phyloP scores from a whole-genome alignment of 2,329 filamentous ascomycete genomes.

The Chaetomiaceae sp. region DNA sequence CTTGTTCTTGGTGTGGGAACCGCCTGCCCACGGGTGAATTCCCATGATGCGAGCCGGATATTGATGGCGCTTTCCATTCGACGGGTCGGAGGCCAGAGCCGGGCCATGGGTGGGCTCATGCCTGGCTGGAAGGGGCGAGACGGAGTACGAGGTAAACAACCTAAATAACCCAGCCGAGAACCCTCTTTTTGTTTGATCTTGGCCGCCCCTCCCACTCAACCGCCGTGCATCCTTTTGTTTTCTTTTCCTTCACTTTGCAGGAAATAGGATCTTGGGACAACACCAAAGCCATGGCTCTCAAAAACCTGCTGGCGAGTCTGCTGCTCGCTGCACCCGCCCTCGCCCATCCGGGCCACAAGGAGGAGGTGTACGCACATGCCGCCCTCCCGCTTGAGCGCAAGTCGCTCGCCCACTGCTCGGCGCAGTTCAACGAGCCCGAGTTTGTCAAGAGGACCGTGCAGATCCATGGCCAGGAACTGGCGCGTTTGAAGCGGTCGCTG shows the following conservation, averaged over 20 bases:
- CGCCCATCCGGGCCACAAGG: slow-evolving; percentile 29
- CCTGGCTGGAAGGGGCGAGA: background rate
- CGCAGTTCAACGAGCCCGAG: slow-evolving; percentile 26
- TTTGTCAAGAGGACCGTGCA: slow-evolving; percentile 30
- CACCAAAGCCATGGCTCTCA: slow-evolving; percentile 26
- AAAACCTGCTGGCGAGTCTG: slow-evolving; percentile 22
- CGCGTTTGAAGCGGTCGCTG: slow-evolving; percentile 25
- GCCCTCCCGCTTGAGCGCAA: slow-evolving; percentile 28
- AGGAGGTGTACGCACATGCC: slow-evolving; percentile 26
- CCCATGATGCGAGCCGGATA: slow-evolving; percentile 20
- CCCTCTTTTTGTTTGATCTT: slow-evolving; percentile 9
- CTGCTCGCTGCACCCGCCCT: slow-evolving; percentile 26
- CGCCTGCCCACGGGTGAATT: slow-evolving; percentile 18
- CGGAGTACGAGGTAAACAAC: background rate
- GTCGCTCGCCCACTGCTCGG: slow-evolving; percentile 30
- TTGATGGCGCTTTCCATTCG: slow-evolving; percentile 16
- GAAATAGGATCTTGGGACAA: background rate
- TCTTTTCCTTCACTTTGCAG: background rate
- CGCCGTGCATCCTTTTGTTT: background rate
- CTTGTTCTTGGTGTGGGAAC: background rate
- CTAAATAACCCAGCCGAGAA: background rate
- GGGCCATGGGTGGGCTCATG: background rate
- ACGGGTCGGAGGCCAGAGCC: background rate
- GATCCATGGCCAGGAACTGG: slow-evolving; percentile 28
- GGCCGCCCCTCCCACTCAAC: too few relatives aligned